phyloP scores from a whole-genome alignment of 345 rosid genomes.

The Theobroma cacao region DNA sequence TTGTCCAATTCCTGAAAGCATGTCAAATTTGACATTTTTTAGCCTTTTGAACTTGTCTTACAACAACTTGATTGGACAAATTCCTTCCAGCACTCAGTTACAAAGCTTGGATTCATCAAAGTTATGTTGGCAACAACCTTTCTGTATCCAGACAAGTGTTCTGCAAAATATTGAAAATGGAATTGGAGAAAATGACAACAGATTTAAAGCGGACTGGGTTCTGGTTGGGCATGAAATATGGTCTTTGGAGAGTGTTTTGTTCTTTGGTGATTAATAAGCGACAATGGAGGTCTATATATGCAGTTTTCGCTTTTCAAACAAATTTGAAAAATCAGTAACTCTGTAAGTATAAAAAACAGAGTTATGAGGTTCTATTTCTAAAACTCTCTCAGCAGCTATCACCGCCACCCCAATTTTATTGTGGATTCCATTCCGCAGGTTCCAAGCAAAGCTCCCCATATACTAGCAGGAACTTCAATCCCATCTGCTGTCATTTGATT shows the following conservation, averaged over 20 bases:
- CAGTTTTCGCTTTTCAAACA: neutral
- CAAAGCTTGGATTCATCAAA: slow-evolving; percentile 17
- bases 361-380: slow-evolving; percentile 32
- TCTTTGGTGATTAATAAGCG: neutral
- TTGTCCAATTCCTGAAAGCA: slow-evolving; percentile 23
- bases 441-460: slow-evolving; percentile 47
- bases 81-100: slow-evolving; percentile 20
- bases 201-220: neutral
- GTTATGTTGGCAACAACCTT: slow-evolving; percentile 18
- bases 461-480: slow-evolving; percentile 28
- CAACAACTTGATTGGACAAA: slow-evolving; percentile 16
- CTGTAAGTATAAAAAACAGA: slow-evolving; percentile 23
- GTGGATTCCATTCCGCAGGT: slow-evolving; percentile 44
- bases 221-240: neutral
- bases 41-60: slow-evolving; percentile 21
- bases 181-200: neutral
- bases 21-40: slow-evolving; percentile 13
- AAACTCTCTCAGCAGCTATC: slow-evolving; percentile 36
- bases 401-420: slow-evolving; percentile 30
- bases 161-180: neutral
- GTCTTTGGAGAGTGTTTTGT: slow-evolving; percentile 1
- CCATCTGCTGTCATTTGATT: slow-evolving; percentile 30
- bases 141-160: slow-evolving; percentile 14
- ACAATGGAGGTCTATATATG: too few species aligned
- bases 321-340: neutral